Evolutionary conservation across 305 asterid genomes (phyloP), one percentile per base, ranked within the genome.

Genomic region (Solanum hybrid): DNA sequence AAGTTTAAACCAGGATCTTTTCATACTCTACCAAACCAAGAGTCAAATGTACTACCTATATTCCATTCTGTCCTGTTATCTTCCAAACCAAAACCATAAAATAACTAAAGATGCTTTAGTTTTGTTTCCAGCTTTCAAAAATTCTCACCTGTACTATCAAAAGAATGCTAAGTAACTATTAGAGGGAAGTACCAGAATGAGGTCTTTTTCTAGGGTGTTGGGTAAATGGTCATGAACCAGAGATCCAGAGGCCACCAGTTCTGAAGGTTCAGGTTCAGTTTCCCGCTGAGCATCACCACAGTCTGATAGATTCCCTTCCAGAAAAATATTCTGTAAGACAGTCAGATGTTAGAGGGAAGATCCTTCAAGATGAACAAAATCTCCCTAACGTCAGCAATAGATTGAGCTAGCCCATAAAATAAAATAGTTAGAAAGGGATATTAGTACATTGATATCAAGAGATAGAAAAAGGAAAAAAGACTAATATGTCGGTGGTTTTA

Each of bases 111-210:
- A 32, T 85, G n/a, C 88, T 85, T 85, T 32, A 85, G 42, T 56
- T 31, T 32, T 51, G 42, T 84, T 46, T 85, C 42, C 46, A 56
- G 77, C 46, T 56, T 85, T 22, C 72, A 56, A 60, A 56, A 31
- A 56, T 20, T 22, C 37, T 20, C n/a, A 56, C 88, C 20, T 85
- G 51, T 60, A 85, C 46, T 32, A 32, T 11, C 76, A 56, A 85
- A 56, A 85, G 51, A 56, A 85, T 56, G 88, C 32, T 32, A 85
- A 72, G 76, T 20, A 85, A 34, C 34, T 85, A 81, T 81, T 81
- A 75, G 73, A 91, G 89, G 91, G 78, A 80, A 89, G 91, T 91
- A 97, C 99, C 99, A 97, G 91, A 90, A 96, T 92, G 90, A 97
- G 91, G 93, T 97, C 99, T 91, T 88, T 94, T 93, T 94, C 92